Base-by-base conservation (phyloP, 352 stramenopile genomes). In the Pythium oligandrum region DNA sequence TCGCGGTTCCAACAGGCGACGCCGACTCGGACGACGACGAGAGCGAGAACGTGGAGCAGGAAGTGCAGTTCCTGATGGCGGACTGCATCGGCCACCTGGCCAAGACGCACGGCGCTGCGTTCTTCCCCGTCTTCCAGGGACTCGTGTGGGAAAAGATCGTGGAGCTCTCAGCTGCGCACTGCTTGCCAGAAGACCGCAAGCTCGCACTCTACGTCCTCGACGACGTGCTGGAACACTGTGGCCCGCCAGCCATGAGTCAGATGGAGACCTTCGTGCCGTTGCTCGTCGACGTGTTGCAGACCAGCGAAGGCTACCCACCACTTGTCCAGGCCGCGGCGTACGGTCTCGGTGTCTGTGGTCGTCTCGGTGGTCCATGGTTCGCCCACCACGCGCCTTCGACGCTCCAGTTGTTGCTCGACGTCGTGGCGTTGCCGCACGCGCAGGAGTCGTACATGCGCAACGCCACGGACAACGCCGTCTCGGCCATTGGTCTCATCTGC, bases 171-270 rank as follows among this genome's bases (percentile, higher is more conserved):
- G 75, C 66, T 1, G 64, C 71, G 51, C 78, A 86, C 45, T 94
- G 83, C 44, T 73, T 92, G 1, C 50, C 82, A 4, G 76, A 91
- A 40, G 83, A 94, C 63, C 81, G 83, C 52, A 84, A 88, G 38
- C 71, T 90, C n/a, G 83, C 83, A 39, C 52, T 94, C 11, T 94
- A 89, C 67, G 84, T 94, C n/a, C 60, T 94, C 34, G 83, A 94
- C 57, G 83, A 94, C 55, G 83, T 94, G 12, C 60, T 94, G 30
- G 83, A 94, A 63, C 65, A 91, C 66, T 90, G 83, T 40, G 75
- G 78, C 30, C 60, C 45, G 8, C 54, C 68, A 6, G 77, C 76
- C 3, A 72, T 86, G 63, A 49, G 63, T 36, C 61, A 70, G 32
- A 60, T 87, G 5, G 78, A 90, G 48, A 58, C 70, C 31, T 90